Evolutionary conservation across 192 early-diverging fungal species (phyloP).

Genomic region (Blastocladiella britannica): DNA sequence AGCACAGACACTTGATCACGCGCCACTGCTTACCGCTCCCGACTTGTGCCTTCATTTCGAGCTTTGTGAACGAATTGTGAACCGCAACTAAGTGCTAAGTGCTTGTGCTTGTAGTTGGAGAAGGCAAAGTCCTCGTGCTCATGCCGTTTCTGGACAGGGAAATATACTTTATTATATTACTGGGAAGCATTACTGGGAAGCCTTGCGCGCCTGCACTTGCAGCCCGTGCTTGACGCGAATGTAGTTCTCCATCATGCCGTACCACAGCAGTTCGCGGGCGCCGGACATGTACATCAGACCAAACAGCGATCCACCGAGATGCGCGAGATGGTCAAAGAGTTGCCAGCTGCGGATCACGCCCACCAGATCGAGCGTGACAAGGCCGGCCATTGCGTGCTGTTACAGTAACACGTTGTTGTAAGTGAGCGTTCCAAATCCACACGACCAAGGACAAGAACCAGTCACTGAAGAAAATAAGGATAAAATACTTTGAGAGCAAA

Average conservation of each 20-base stretch:
- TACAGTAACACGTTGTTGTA: not conserved
- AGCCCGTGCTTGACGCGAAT: not conserved
- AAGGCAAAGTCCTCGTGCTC: too few relatives aligned
- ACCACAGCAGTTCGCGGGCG: slow-evolving; percentile 9
- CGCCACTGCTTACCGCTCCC: too few relatives aligned
- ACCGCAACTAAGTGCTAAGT: too few relatives aligned
- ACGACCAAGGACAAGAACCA: slow-evolving; percentile 16
- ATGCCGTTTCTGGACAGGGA: not conserved
- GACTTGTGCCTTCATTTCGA: too few relatives aligned
- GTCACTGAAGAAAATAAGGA: not conserved
- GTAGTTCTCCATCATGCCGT: not conserved
- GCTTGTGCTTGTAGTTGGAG: too few relatives aligned
- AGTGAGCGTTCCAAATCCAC: slow-evolving; percentile 20
- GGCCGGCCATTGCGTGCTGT: slow-evolving; percentile 34
- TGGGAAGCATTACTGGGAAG: not conserved
- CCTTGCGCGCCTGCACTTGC: not conserved
- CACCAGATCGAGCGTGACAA: slow-evolving; percentile 48
- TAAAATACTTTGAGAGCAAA: slow-evolving; percentile 11
- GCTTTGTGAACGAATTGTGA: too few relatives aligned
- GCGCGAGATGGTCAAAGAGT: slow-evolving; percentile 53
- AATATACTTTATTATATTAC: not conserved
- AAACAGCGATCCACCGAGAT: slow-evolving; percentile 40
- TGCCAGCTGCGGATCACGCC: slow-evolving; percentile 53
- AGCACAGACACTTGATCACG: too few relatives aligned
- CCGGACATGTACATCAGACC: slow-evolving; percentile 34